Evolutionary conservation across 2,329 filamentous ascomycete genomes (phyloP), one percentile per base, ranked within the genome.

Genomic region (Fusarium sp.): DNA sequence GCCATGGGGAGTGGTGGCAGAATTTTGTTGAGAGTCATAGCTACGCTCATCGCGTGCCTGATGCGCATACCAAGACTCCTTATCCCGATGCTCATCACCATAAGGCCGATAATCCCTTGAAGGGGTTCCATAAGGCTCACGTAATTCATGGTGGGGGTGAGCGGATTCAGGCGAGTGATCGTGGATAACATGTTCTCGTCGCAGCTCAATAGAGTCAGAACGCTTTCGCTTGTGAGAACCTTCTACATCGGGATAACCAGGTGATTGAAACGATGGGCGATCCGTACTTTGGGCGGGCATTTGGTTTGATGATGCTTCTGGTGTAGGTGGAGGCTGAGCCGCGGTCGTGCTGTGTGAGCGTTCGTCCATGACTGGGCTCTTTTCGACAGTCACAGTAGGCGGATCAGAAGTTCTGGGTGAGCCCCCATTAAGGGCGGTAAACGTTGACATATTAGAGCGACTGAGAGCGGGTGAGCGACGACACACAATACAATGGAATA

Each of bases 181-280:
- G 42, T 79, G 76, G 9, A 69, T 58, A 8, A 71, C 62, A 28
- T 62, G 65, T 22, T 84, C 82, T 69, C 80, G 80, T 55, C 80
- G 76, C 8, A 76, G 77, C 57, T 90, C 90, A 38, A 83, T 78
- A 7, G 91, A 92, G 45, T 84, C 81, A 8, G 92, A 93, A 63
- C 92, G 87, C 79, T 94, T 95, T 73, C 89, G 88, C 79, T 91
- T 91, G 72, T 88, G 85, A 19, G 85, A 80, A 17, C 73, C 76
- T 36, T 89, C 86, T n/a, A 76, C 74, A 33, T 85, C 82, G 7
- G 82, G 69, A 71, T 84, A 83, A 38, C 68, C 69, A 44, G 80
- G 70, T 3, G 82, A 74, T 51, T 80, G 80, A 65, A 82, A 82
- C 17, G 80, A 73, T 36, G 80, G 75, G 54, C 83, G 78, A 6